These are phyloP conservation scores for Ocimum tenuiflorum DNA, from an alignment of 257 asterid genomes.

Conservation along the genomic window DNA sequence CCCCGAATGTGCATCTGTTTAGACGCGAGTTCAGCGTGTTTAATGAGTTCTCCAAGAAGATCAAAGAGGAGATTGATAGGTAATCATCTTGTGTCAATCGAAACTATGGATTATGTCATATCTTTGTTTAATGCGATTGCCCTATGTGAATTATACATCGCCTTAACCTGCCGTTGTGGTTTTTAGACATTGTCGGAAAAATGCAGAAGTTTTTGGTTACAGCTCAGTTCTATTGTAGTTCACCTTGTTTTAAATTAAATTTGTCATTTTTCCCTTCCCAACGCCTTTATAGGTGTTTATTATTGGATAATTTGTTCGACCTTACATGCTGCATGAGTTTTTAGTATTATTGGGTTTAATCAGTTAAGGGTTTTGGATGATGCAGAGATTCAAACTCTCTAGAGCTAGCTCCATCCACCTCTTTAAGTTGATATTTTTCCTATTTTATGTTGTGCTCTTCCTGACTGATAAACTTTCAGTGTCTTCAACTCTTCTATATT, in stretches of 20 bases:
- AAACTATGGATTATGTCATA: not conserved
- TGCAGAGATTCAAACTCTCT: too few relatives aligned
- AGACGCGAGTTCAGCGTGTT: slow-evolving; percentile 65
- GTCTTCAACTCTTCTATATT: not conserved
- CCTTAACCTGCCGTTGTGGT: not conserved
- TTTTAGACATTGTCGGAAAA: not conserved
- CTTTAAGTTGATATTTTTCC: too few relatives aligned
- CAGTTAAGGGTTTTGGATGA: not conserved
- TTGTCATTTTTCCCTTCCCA: not conserved
- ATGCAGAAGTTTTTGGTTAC: not conserved
- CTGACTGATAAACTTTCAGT: not conserved
- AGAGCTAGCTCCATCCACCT: too few relatives aligned
- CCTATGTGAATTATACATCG: not conserved
- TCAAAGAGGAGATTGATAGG: slow-evolving; percentile 65
- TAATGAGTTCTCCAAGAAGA: slow-evolving; percentile 61
- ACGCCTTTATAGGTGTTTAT: not conserved
- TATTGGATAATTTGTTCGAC: not conserved
- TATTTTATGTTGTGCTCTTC: not conserved
- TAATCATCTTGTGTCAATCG: slow-evolving; percentile 2
- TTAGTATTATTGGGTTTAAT: not conserved
- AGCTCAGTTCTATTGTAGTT: not conserved
- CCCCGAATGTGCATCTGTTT: slow-evolving; percentile 29
- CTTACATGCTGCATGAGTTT: not conserved
- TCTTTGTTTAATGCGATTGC: not conserved
- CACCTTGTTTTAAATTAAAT: not conserved